Conservation (phyloP, 768 basidiomycete genomes). For the Coprinopsis cinerea region DNA sequence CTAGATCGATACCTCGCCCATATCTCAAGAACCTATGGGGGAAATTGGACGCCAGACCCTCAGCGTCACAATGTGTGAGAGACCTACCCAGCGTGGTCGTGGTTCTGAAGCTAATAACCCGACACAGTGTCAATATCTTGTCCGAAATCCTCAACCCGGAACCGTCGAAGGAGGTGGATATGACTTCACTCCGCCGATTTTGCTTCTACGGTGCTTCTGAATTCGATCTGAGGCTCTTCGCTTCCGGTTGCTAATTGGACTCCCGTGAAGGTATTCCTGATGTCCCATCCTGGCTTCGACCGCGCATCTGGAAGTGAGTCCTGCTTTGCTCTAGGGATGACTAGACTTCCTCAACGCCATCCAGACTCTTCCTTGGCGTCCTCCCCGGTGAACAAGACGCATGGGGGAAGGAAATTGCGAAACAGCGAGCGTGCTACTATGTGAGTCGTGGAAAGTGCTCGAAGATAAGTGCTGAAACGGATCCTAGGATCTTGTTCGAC, state of each 20-base stretch:
- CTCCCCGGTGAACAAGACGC: conserved; percentile 49
- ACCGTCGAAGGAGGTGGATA: conserved; percentile 45
- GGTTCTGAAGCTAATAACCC: conserved; percentile 5
- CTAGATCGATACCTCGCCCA: conserved; percentile 51
- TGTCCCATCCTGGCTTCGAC: conserved; percentile 69
- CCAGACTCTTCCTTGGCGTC: conserved; percentile 57
- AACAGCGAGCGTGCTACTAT: conserved; percentile 69
- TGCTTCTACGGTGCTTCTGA: conserved; percentile 56
- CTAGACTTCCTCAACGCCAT: conserved; percentile 7
- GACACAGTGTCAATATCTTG: conserved; percentile 43
- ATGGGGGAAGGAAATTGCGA: conserved; percentile 53
- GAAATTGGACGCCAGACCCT: conserved; percentile 60
- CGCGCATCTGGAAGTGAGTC: conserved; percentile 72
- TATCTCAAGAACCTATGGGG: conserved; percentile 46
- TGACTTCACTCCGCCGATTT: conserved; percentile 47
- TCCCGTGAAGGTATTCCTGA: conserved; percentile 57
- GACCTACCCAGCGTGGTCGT: not conserved
- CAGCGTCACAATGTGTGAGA: conserved; percentile 58
- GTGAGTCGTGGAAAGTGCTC: conserved; percentile 31
- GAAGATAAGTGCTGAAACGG: not conserved
- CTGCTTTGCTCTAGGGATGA: not conserved
- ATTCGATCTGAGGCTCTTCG: too few species aligned
- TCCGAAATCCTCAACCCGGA: conserved; percentile 57
- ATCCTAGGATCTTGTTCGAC: conserved; percentile 60
- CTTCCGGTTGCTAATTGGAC: conserved; percentile 5